Evolutionary conservation across 805 yeast genomes (phyloP), one percentile per base, ranked within the genome.

Genomic region (Clavispora fructus): DNA sequence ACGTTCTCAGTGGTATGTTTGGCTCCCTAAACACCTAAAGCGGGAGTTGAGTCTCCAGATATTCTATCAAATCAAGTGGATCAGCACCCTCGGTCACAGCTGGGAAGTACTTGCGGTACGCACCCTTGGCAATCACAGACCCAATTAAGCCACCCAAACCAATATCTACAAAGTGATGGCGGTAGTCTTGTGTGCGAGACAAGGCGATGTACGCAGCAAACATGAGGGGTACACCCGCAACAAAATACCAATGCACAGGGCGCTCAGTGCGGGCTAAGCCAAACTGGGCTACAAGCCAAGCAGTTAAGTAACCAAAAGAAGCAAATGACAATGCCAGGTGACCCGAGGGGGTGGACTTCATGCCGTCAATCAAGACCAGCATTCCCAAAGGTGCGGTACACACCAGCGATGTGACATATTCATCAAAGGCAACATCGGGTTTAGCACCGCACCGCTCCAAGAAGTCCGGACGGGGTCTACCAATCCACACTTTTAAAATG

Each of bases 341-440:
- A 23, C 85, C 85, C 7, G 80, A 75, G 0, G 85, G 85, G 7
- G 81, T 74, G 26, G 78, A 70, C 49, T 78, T 69, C 70, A 77
- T 71, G 2, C 84, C 85, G 51, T 79, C 85, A 14, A 56, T 51
- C 26, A 80, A 59, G 35, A 46, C 41, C 25, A 46, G 25, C 9
- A 44, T 39, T 1, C 65, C 65, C 48, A 57, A 52, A 2, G 65
- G 65, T 2, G 59, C 57, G 3, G 63, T 51, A 39, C 65, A 61
- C 28, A 59, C 63, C 9, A 55, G 50, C 13, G 58, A 33, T 29
- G 52, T 59, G 10, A 58, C 60, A 39, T 56, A 54, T 11, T 23
- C 35, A 45, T 55, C 54, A 12, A 26, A 4, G 1, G 54, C 50
- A 7, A 56, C 52, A 8, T 47, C 51, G 10, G 19, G 30, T 11